A percentile compares a stretch with the other conserved stretches of the same genome.
Evolutionary conservation across 139 green algal species (phyloP).

Genomic region (Nannochloris sp.): DNA sequence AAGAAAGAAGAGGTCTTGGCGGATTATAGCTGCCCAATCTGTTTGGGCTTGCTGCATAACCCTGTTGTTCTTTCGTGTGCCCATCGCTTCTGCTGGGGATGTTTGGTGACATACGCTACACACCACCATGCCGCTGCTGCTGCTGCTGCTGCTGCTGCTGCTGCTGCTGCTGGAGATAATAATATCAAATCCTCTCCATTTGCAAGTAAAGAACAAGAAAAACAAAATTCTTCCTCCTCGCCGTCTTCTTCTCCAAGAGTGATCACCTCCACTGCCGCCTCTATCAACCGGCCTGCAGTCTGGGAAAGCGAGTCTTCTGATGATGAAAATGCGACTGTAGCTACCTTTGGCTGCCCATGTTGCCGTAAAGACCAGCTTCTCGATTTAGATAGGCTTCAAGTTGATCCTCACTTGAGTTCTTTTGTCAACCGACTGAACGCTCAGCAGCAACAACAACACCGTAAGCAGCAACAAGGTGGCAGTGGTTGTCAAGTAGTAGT

Average conservation of each 20-base stretch:
- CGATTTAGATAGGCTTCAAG: conserved; percentile 63
- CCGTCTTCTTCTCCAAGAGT: background rate
- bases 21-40: conserved; percentile 77
- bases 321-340: conserved; percentile 4
- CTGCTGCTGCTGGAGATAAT: background rate
- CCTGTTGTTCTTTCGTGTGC: conserved; percentile 79
- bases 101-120: conserved; percentile 44
- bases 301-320: conserved; percentile 11
- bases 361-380: conserved; percentile 67
- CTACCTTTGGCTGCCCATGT: conserved; percentile 56
- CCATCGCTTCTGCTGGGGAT: conserved; percentile 84
- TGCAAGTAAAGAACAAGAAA: too few species aligned
- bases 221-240: too few species aligned
- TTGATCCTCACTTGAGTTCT: conserved; percentile 54
- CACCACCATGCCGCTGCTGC: too few species aligned
- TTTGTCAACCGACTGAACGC: conserved; percentile 55
- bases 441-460: too few species aligned
- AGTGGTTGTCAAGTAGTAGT: too few species aligned
- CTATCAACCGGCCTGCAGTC: background rate
- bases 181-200: too few species aligned
- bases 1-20: background rate
- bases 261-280: background rate
- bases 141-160: background rate
- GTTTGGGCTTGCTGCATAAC: conserved; percentile 59
- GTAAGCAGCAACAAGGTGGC: too few species aligned